Evolutionary conservation across 108 stramenopile species (phyloP).

Genomic region (Cyclotella choctawhatcheeana): DNA sequence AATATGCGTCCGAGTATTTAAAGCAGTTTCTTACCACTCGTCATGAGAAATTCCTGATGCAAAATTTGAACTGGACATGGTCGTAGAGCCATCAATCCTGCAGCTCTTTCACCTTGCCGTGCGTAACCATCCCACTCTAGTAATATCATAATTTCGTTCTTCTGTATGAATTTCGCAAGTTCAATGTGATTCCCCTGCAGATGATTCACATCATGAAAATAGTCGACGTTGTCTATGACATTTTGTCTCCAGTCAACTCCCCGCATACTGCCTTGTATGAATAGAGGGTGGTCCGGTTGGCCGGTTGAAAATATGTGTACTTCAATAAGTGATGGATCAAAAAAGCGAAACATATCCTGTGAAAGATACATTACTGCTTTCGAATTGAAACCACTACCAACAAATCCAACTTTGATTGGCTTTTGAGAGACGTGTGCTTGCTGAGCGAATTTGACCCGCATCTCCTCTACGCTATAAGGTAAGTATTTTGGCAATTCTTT

Average conservation of each 20-base stretch:
- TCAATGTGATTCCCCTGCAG: conserved; percentile 67
- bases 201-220: conserved; percentile 76
- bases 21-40: no score
- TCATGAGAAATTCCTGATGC: conserved; percentile 87
- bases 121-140: conserved; percentile 91
- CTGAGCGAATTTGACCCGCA: conserved; percentile 34
- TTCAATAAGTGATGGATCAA: conserved; percentile 72
- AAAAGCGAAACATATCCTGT: conserved; percentile 90
- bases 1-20: no score
- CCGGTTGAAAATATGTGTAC: conserved; percentile 83
- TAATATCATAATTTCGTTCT: conserved; percentile 75
- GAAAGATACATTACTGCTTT: conserved; percentile 87
- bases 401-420: conserved; percentile 70
- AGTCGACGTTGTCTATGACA: conserved; percentile 71
- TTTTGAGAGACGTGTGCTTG: background rate
- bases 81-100: conserved; percentile 79
- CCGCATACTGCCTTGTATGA: conserved; percentile 78
- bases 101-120: conserved; percentile 81
- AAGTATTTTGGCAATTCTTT: conserved; percentile 60
- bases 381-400: conserved; percentile 82
- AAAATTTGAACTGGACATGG: conserved; percentile 85
- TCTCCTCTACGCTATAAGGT: conserved; percentile 65
- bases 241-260: conserved; percentile 88
- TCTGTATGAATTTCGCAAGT: conserved; percentile 73
- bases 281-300: conserved; percentile 65